Percentiles rank a stretch among this genome's conserved stretches.
Evolutionary conservation across 768 basidiomycete species (phyloP).

Genomic region (Rhizopogon vulgaris): DNA sequence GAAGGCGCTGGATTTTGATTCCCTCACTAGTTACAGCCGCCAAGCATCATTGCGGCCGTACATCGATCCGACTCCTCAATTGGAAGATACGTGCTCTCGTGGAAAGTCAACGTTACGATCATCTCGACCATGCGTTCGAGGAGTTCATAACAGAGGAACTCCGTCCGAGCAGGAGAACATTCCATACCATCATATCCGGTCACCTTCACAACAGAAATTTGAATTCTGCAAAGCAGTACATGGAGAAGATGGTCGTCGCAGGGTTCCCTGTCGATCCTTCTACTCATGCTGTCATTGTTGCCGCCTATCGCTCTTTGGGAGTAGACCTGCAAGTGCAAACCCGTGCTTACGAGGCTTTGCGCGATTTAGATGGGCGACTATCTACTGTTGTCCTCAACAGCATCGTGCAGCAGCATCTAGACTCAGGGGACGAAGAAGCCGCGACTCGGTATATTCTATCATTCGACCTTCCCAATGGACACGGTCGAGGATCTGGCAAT

Average conservation of each 20-base stretch:
- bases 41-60: constrained; percentile 39
- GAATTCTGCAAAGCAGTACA: constrained; percentile 41
- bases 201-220: constrained; percentile 67
- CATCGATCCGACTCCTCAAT: constrained; percentile 56
- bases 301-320: constrained; percentile 56
- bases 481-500: constrained; percentile 9
- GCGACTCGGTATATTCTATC: constrained; percentile 43
- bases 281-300: constrained; percentile 56
- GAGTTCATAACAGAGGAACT: constrained; percentile 44
- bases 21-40: constrained; percentile 44
- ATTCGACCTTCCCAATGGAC: constrained; percentile 29
- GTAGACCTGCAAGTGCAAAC: constrained; percentile 47
- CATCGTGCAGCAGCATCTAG: constrained; percentile 57
- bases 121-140: constrained; percentile 39
- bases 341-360: constrained; percentile 43
- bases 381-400: constrained; percentile 62
- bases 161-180: constrained; percentile 55
- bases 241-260: constrained; percentile 52
- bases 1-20: constrained; percentile 45
- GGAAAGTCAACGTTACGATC: constrained; percentile 44
- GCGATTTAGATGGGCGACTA: constrained; percentile 29
- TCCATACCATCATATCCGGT: constrained; percentile 60
- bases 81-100: constrained; percentile 61
- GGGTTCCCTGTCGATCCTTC: constrained; percentile 48
- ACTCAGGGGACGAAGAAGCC: constrained; percentile 42